Percentiles rank a stretch among this genome's conserved stretches.
phyloP scores from a whole-genome alignment of 352 stramenopile species.

The Saprolegnia parasitica region DNA sequence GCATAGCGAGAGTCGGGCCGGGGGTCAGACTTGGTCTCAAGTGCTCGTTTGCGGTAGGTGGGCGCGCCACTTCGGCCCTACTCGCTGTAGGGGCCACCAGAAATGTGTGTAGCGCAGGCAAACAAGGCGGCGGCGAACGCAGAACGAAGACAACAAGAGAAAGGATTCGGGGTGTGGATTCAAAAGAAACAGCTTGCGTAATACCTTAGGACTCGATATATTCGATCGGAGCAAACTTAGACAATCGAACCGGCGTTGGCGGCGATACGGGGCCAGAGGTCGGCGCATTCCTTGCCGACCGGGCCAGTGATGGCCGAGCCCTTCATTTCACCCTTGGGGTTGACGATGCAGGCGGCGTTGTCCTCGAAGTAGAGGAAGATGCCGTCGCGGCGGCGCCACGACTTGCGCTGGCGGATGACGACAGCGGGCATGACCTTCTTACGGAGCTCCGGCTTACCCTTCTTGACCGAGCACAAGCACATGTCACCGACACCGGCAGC shows the following conservation, averaged over 20 bases:
- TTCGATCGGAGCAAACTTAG: constrained; percentile 64
- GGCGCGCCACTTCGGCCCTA: too few species aligned
- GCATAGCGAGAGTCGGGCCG: too few species aligned
- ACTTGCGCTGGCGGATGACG: constrained; percentile 99
- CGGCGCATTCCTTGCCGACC: constrained; percentile 99
- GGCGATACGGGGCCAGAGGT: constrained; percentile 99
- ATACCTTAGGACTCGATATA: constrained; percentile 22
- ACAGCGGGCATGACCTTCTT: constrained; percentile 99
- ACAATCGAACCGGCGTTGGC: constrained; percentile 99
- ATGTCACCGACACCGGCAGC: constrained; percentile 98
- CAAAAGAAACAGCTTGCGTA: constrained; percentile 19
- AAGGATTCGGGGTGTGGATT: constrained; percentile 20
- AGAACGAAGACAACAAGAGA: constrained; percentile 5
- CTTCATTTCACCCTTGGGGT: constrained; percentile 99
- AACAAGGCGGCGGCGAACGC: neutral
- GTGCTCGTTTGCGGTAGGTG: too few species aligned
- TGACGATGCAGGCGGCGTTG: constrained; percentile 99
- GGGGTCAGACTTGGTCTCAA: too few species aligned
- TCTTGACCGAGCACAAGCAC: constrained; percentile 99
- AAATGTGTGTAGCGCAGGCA: too few species aligned
- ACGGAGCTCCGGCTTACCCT: constrained; percentile 99
- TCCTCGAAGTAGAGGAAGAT: constrained; percentile 99
- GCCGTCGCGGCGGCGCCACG: constrained; percentile 98
- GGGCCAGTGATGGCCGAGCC: constrained; percentile 98
- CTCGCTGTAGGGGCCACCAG: too few species aligned